A percentile compares a stretch with the other conserved stretches of the same genome.
Conservation (phyloP, 306 rosid species). For the Dryas octopetala region DNA sequence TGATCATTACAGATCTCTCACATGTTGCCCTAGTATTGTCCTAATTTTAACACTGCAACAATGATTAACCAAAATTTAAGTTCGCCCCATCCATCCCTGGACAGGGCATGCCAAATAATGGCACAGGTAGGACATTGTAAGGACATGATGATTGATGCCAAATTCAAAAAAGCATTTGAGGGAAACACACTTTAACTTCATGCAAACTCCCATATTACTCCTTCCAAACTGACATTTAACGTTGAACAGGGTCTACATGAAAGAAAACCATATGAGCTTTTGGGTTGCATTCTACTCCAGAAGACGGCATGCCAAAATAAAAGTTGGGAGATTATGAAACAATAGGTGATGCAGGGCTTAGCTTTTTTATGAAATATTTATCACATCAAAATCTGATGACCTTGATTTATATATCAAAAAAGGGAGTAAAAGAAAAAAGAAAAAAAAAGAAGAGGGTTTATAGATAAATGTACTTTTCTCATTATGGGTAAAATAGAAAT, state of each 20-base stretch:
- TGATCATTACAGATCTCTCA: too few relatives aligned
- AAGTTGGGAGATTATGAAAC: background rate
- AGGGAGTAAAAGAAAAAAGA: too few relatives aligned
- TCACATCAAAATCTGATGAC: background rate
- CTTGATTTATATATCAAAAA: too few relatives aligned
- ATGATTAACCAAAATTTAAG: background rate
- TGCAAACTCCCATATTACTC: background rate
- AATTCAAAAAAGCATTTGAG: background rate
- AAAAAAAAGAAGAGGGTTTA: too few relatives aligned
- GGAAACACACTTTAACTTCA: background rate
- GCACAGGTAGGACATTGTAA: background rate
- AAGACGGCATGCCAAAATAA: background rate
- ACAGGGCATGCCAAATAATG: background rate
- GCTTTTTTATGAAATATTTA: background rate
- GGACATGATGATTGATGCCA: background rate
- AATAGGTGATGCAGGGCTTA: background rate
- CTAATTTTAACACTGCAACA: conserved; percentile 2
- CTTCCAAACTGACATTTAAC: background rate
- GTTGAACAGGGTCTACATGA: too few relatives aligned
- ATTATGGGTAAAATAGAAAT: too few relatives aligned
- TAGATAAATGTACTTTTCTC: too few relatives aligned
- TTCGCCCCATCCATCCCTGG: background rate
- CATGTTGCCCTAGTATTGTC: too few relatives aligned
- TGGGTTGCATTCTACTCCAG: background rate
- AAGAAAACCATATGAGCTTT: background rate